phyloP scores from a whole-genome alignment of 169 alveolate genomes.

The Fabrea salina region DNA sequence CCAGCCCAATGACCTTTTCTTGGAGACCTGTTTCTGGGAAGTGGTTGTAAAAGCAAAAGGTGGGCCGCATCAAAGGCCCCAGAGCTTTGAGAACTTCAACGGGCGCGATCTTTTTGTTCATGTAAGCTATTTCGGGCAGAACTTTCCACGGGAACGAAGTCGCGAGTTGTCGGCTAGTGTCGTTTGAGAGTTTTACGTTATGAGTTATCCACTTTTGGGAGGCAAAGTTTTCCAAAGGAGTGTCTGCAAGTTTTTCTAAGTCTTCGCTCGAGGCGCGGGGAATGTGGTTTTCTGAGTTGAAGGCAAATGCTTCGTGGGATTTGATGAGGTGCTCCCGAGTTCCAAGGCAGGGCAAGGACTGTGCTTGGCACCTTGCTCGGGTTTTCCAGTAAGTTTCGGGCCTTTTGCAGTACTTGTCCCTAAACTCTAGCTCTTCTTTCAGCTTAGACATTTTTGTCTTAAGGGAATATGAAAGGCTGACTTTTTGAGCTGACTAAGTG shows the following conservation, averaged over 20 bases:
- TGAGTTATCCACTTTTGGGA: neutral
- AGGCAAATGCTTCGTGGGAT: neutral
- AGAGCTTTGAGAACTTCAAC: constrained; percentile 16
- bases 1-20: neutral
- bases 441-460: no score
- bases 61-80: constrained; percentile 25
- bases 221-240: neutral
- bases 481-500: no score
- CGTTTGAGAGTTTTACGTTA: neutral
- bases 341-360: neutral
- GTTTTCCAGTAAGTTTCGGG: neutral
- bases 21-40: neutral
- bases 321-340: neutral
- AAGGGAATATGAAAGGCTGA: no score
- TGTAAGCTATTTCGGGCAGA: constrained; percentile 5
- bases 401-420: neutral
- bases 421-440: no score
- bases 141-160: constrained; percentile 23
- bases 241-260: constrained; percentile 9
- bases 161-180: neutral
- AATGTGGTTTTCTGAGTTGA: constrained; percentile 25
- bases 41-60: constrained; percentile 27
- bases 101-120: constrained; percentile 16
- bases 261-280: neutral
- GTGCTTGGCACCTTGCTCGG: neutral